Base-by-base conservation (phyloP, 176 grass and related monocot genomes). In the Rhynchospora pubera region DNA sequence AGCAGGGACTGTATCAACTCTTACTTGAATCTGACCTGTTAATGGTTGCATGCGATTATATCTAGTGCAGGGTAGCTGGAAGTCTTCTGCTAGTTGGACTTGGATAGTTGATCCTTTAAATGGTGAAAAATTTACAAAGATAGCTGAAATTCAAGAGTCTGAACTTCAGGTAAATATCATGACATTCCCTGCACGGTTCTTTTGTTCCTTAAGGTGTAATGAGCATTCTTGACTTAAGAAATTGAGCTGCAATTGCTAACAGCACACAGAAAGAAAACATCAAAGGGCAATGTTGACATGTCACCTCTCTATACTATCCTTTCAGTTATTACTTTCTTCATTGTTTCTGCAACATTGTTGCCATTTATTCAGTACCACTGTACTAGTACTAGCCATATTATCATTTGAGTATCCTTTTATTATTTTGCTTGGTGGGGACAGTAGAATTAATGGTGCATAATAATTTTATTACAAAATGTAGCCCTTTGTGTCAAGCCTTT, bases 61-160 rank as follows among this genome's bases (percentile, higher is more conserved):
- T 91, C 88, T 83, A 98, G 96, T 94, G 78, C 96, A 99, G 84
- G 96, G 96, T 0, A 91, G 79, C 44, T 99, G 92, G 96, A 91
- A 82, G 55, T 15, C 64, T 23, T 91, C 91, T 78, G 50, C 82
- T 88, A 89, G 87, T 63, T 91, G 85, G 76, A 99, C 63, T 79
- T 93, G 89, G 89, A 7, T 99, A 79, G 77, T 87, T 66, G 96
- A 99, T 90, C 92, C 96, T 26, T 62, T 99, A 65, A 99, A 99
- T 80, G 92, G 96, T 43, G 91, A 91, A 10, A 87, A 89, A 48
- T 99, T 99, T 83, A 95, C 93, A 57, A 95, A 93, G 82, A 72
- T 99, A 87, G 82, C 86, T 45, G 92, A 99, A 83, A 77, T 99
- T 84, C 81, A 89, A 63, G 92, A 90, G 82, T 26, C 84, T 23